phyloP scores from a whole-genome alignment of 768 basidiomycete species.

The Boletales sp. region DNA sequence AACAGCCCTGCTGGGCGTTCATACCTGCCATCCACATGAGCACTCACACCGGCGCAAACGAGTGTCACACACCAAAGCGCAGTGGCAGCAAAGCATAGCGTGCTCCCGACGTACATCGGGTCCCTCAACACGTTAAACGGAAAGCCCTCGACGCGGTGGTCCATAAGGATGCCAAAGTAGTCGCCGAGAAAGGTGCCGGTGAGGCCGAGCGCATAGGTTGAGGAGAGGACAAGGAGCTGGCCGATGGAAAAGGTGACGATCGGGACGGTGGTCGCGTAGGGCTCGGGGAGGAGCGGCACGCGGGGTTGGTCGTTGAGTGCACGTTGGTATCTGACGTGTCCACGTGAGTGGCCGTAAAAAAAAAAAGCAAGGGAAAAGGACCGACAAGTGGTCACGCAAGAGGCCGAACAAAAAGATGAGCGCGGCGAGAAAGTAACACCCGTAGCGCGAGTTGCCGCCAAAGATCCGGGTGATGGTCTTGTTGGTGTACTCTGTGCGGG shows the following conservation, averaged over 20 bases:
- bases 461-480: conserved; percentile 85
- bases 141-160: conserved; percentile 89
- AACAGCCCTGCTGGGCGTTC: conserved; percentile 82
- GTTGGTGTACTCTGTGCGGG: conserved; percentile 66
- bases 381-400: conserved; percentile 81
- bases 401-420: conserved; percentile 85
- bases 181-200: conserved; percentile 90
- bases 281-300: conserved; percentile 59
- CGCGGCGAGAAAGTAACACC: conserved; percentile 84
- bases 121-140: conserved; percentile 91
- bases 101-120: conserved; percentile 97
- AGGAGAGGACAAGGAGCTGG: conserved; percentile 81
- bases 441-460: conserved; percentile 65
- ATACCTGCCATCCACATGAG: conserved; percentile 49
- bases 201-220: conserved; percentile 87
- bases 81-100: conserved; percentile 81
- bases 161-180: conserved; percentile 86
- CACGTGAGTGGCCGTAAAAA: neutral
- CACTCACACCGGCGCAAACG: neutral
- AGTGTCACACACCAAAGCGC: conserved; percentile 70
- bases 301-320: conserved; percentile 79
- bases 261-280: conserved; percentile 59
- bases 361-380: conserved; percentile 11
- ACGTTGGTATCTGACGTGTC: conserved; percentile 55
- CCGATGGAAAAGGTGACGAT: conserved; percentile 62